These are phyloP conservation scores for Triticum urartu DNA, from an alignment of 176 grass and related monocot genomes.

Conservation along the genomic window DNA sequence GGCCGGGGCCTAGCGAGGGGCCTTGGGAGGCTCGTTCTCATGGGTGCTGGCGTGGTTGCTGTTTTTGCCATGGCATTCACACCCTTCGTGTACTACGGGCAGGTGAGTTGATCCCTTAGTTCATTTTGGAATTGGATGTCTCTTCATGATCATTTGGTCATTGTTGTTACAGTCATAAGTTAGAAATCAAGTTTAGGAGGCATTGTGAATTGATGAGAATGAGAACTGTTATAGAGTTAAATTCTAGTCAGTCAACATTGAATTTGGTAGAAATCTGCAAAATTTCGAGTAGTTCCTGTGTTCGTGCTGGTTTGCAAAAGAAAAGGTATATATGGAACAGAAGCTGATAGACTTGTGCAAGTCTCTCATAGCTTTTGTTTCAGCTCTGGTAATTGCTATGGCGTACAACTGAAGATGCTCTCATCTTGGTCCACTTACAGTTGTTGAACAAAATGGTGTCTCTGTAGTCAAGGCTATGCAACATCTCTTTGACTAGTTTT, in stretches of 20 bases:
- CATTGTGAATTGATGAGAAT: not conserved
- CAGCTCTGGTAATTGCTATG: not conserved
- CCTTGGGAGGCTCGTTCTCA: conserved; percentile 46
- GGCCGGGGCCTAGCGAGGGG: conserved; percentile 57
- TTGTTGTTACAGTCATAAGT: not conserved
- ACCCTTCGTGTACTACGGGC: conserved; percentile 80
- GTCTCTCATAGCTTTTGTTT: not conserved
- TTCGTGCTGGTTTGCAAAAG: not conserved
- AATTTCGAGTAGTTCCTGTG: not conserved
- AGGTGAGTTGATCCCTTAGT: conserved; percentile 40
- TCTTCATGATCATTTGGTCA: not conserved
- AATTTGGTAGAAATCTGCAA: not conserved
- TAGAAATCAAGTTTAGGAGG: not conserved
- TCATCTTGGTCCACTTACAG: not conserved
- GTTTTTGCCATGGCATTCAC: conserved; percentile 66
- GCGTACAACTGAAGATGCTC: not conserved
- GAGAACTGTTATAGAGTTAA: not conserved
- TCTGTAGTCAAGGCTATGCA: not conserved
- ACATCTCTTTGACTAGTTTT: conserved; percentile 3
- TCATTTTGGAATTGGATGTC: not conserved
- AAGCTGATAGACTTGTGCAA: not conserved
- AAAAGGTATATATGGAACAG: not conserved
- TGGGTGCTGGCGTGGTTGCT: conserved; percentile 55
- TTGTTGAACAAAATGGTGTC: not conserved
- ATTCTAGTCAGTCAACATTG: not conserved